Evolutionary conservation across 2,329 filamentous ascomycete genomes (phyloP).

Genomic region (Rachicladosporium sp.): DNA sequence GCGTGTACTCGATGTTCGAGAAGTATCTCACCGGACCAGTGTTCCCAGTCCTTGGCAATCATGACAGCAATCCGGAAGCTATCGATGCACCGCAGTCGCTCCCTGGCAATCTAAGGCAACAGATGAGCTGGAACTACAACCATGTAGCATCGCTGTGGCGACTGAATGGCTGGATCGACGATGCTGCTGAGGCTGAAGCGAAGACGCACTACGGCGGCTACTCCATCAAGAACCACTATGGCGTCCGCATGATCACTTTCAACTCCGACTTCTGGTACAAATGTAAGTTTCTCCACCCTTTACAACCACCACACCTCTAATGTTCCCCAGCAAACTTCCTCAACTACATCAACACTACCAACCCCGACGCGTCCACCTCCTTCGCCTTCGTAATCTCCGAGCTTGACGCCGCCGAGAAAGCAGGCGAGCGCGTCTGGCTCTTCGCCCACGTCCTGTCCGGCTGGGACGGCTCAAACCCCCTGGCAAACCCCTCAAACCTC

Average conservation of each 20-base stretch:
- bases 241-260: slow-evolving; percentile 40
- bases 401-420: slow-evolving; percentile 41
- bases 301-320: too few relatives aligned
- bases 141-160: slow-evolving; percentile 46
- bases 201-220: slow-evolving; percentile 45
- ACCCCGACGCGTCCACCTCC: slow-evolving; percentile 38
- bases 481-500: slow-evolving; percentile 41
- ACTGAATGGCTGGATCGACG: slow-evolving; percentile 43
- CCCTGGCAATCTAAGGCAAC: slow-evolving; percentile 40
- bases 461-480: slow-evolving; percentile 43
- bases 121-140: slow-evolving; percentile 47
- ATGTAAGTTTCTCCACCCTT: slow-evolving; percentile 4
- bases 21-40: slow-evolving; percentile 44
- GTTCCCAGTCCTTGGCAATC: slow-evolving; percentile 45
- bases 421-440: slow-evolving; percentile 42
- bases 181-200: slow-evolving; percentile 33
- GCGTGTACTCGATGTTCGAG: slow-evolving; percentile 44
- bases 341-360: slow-evolving; percentile 40
- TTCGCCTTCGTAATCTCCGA: slow-evolving; percentile 40
- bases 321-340: slow-evolving; percentile 27
- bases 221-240: slow-evolving; percentile 41
- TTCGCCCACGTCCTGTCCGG: slow-evolving; percentile 43
- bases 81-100: slow-evolving; percentile 42
- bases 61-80: slow-evolving; percentile 43
- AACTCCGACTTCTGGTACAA: slow-evolving; percentile 41